These are phyloP conservation scores for Phanerochaete sordida DNA, from an alignment of 768 basidiomycete species.

Conservation along the genomic window DNA sequence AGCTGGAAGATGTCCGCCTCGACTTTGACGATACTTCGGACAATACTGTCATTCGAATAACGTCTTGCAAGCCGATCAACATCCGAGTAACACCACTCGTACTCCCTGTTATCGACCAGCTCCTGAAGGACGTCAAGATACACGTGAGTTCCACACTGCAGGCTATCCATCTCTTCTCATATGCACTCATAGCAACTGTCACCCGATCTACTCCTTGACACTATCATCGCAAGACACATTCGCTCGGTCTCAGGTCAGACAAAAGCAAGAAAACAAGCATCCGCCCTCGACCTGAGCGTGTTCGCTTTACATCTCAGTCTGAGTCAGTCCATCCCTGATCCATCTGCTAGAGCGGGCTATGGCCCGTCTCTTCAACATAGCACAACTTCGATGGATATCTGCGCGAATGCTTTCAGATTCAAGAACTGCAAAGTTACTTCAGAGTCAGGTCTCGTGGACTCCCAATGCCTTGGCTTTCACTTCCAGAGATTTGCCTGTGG, in stretches of 20 bases:
- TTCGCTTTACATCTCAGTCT: constrained; percentile 38
- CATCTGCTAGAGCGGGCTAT: background rate
- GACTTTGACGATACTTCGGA: constrained; percentile 2
- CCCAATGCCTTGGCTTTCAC: background rate
- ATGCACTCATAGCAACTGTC: constrained; percentile 31
- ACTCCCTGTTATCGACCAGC: constrained; percentile 35
- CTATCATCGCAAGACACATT: constrained; percentile 39
- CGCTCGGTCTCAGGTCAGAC: constrained; percentile 22
- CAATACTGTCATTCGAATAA: constrained; percentile 39
- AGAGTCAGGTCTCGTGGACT: background rate
- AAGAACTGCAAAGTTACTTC: background rate
- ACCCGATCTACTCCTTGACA: constrained; percentile 37
- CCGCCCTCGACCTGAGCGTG: constrained; percentile 40
- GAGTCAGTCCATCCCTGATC: constrained; percentile 26
- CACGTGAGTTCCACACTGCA: constrained; percentile 34
- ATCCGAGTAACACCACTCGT: constrained; percentile 56
- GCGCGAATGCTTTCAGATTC: background rate
- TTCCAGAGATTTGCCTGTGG: background rate
- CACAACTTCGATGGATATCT: background rate
- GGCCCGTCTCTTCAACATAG: background rate
- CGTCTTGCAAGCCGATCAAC: constrained; percentile 33
- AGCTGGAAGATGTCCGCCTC: background rate
- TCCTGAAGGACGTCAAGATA: constrained; percentile 46
- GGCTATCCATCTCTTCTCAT: background rate
- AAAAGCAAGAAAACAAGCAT: background rate